A percentile compares a stretch with the other conserved stretches of the same genome.
Conservation (phyloP, 2,329 filamentous ascomycete species). For the Fusarium sp. region DNA sequence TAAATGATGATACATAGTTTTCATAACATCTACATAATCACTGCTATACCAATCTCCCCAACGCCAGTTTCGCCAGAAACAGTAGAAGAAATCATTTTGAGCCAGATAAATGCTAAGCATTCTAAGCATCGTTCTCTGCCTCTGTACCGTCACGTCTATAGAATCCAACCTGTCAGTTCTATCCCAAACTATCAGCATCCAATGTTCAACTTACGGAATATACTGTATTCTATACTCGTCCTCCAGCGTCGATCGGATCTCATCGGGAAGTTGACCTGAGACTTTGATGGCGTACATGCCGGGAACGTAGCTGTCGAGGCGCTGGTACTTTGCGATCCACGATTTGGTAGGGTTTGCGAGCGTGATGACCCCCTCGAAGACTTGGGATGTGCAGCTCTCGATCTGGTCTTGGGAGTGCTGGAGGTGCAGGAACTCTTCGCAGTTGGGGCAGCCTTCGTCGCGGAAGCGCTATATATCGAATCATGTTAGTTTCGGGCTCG, state of each 20-base stretch:
- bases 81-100: constrained; percentile 24
- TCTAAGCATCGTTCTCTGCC: constrained; percentile 59
- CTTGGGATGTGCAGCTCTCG: constrained; percentile 92
- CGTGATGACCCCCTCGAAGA: constrained; percentile 92
- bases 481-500: constrained; percentile 18
- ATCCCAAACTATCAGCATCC: background rate
- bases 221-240: constrained; percentile 73
- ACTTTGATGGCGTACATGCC: constrained; percentile 97
- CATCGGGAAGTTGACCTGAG: constrained; percentile 79
- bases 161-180: constrained; percentile 18
- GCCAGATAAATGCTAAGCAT: constrained; percentile 13
- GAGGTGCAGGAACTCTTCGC: constrained; percentile 90
- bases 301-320: constrained; percentile 85
- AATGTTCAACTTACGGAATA: constrained; percentile 62
- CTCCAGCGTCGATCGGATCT: constrained; percentile 69
- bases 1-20: constrained; percentile 18
- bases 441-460: constrained; percentile 92
- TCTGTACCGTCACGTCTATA: constrained; percentile 68
- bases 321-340: constrained; percentile 98
- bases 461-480: constrained; percentile 75
- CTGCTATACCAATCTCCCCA: constrained; percentile 35
- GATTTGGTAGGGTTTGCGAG: constrained; percentile 83
- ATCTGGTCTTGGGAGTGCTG: constrained; percentile 82
- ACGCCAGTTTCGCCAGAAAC: constrained; percentile 49
- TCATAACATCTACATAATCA: constrained; percentile 17